phyloP scores from a whole-genome alignment of 1,139 yeast genomes.

The Arxiozyma telluris region DNA sequence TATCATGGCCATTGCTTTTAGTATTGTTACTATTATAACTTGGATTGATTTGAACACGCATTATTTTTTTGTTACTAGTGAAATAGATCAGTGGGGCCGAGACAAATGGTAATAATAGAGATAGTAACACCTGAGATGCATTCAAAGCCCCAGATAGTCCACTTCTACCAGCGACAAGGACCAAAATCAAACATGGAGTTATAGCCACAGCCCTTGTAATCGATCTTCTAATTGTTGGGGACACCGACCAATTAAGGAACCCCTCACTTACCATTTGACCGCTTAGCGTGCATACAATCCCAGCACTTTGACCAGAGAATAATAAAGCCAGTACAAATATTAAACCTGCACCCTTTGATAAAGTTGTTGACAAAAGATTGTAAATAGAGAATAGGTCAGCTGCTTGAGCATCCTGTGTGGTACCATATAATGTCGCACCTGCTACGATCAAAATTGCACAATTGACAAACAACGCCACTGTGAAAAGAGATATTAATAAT shows the following conservation, averaged over 20 bases:
- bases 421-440: slow-evolving; percentile 56
- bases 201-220: slow-evolving; percentile 66
- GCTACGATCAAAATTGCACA: slow-evolving; percentile 67
- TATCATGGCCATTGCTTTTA: slow-evolving; percentile 4
- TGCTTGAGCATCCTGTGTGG: slow-evolving; percentile 48
- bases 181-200: slow-evolving; percentile 59
- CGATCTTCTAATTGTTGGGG: slow-evolving; percentile 62
- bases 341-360: slow-evolving; percentile 64
- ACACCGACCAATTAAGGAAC: slow-evolving; percentile 60
- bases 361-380: slow-evolving; percentile 47
- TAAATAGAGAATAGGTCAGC: slow-evolving; percentile 74
- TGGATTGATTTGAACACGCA: slow-evolving; percentile 38
- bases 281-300: slow-evolving; percentile 72
- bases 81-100: slow-evolving; percentile 69
- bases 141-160: slow-evolving; percentile 64
- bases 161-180: slow-evolving; percentile 55
- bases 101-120: slow-evolving; percentile 62
- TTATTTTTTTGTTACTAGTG: slow-evolving; percentile 50
- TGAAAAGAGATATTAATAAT: slow-evolving; percentile 52
- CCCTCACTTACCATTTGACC: slow-evolving; percentile 81
- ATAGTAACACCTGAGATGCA: slow-evolving; percentile 64
- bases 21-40: slow-evolving; percentile 8
- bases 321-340: slow-evolving; percentile 66
- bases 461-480: slow-evolving; percentile 68
- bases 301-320: slow-evolving; percentile 74